Base-by-base conservation (phyloP, 2,329 filamentous ascomycete genomes). In the Bipolaris victoriae region DNA sequence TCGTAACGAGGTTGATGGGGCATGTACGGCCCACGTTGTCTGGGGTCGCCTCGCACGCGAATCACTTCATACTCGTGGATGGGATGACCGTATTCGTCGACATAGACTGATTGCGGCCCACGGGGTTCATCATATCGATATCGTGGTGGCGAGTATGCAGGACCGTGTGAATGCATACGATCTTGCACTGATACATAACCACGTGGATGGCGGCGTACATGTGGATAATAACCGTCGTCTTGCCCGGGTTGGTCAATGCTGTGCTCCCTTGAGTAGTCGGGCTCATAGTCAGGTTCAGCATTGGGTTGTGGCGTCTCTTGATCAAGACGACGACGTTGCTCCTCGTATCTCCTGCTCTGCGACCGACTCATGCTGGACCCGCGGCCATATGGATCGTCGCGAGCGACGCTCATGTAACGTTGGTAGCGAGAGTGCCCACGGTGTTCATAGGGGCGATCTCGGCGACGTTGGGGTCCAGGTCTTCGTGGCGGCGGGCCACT, bases 161-260 rank as follows among this genome's bases (percentile, higher is more conserved):
- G 47, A 15, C 41, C 64, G 31, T 70, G 55, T 35, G 55, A 51
- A 43, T 67, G 49, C 9, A 65, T 59, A 18, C 71, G 69, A 24
- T 76, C 73, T 49, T 76, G 71, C 7, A 74, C 58, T 5, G 74
- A 74, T 3, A 75, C 66, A 33, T 76, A 75, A 7, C 71, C 72
- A 7, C 67, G 65, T n/a, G 67, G 63, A 6, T 52, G 56, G 7
- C 56, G 68, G 16, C 69, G 71, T 6, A 55, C 22, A 7, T 54
- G 61, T 10, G 63, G 56, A 37, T 68, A 62, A 53, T 68, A 67
- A 7, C 49, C 49, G 7, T 73, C 70, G n/a, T 73, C 72, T 20
- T 65, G 67, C 9, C 61, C 61, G 7, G 53, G 61, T 18, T 69
- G 69, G 22, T 74, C 73, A 18, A 73, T 54, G 40, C 72, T 76